Conservation (phyloP, 306 rosid genomes). For the Fragaria iinumae region DNA sequence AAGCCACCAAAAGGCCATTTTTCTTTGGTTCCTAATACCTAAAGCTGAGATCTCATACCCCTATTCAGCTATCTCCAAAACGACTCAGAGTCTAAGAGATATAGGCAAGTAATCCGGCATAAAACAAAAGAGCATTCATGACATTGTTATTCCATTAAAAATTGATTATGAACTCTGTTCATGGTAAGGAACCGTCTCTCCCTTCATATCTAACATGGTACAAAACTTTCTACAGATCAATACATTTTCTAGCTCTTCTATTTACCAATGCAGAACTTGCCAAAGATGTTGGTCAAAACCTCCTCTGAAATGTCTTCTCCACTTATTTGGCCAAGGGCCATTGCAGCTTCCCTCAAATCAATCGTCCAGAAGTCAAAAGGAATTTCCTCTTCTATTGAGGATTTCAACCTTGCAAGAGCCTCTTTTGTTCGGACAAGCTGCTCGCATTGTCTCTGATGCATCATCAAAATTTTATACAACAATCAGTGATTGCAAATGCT, state of each 20-base stretch:
- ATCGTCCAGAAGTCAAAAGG: constrained; percentile 96
- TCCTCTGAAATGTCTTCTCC: constrained; percentile 97
- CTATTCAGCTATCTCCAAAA: not conserved
- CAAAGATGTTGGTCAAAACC: constrained; percentile 80
- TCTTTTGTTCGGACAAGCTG: constrained; percentile 91
- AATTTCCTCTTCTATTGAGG: constrained; percentile 73
- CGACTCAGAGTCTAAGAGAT: not conserved
- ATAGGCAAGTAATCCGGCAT: not conserved
- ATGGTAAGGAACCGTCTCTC: not conserved
- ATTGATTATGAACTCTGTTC: not conserved
- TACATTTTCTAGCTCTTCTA: constrained; percentile 16
- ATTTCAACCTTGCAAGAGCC: constrained; percentile 67
- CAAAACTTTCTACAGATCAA: not conserved
- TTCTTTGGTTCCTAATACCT: not conserved
- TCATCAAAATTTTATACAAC: constrained; percentile 18
- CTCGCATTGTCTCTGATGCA: constrained; percentile 86
- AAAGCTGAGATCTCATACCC: not conserved
- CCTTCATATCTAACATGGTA: not conserved
- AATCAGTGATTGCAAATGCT: not conserved
- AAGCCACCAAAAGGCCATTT: constrained; percentile 18
- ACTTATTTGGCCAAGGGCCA: constrained; percentile 85
- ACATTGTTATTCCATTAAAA: not conserved
- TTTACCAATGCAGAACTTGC: constrained; percentile 88
- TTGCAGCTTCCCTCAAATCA: constrained; percentile 83
- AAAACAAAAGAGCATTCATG: not conserved